Percentiles rank a stretch among this genome's conserved stretches.
Conservation (phyloP, 768 basidiomycete species). For the Collybia nuda region DNA sequence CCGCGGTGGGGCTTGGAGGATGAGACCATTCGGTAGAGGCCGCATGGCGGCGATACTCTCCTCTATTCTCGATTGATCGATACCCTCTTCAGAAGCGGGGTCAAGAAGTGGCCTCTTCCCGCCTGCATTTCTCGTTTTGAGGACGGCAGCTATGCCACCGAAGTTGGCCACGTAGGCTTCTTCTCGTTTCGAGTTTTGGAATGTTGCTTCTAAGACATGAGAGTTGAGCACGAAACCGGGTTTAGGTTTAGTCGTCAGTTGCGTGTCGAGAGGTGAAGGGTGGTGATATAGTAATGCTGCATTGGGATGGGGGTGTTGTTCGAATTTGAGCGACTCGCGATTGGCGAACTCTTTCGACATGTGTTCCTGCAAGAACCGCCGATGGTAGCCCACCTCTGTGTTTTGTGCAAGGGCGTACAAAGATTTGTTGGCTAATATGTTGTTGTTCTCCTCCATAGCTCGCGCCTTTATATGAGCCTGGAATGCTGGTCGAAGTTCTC, state of each 20-base stretch:
- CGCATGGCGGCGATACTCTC: constrained; percentile 31
- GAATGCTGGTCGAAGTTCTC: constrained; percentile 58
- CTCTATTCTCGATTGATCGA: constrained; percentile 15
- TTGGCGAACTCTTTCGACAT: constrained; percentile 19
- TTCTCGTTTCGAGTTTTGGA: neutral
- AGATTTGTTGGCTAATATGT: constrained; percentile 8
- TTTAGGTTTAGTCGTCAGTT: constrained; percentile 48
- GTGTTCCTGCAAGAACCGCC: constrained; percentile 38
- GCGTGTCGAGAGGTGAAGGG: constrained; percentile 52
- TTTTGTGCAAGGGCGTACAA: constrained; percentile 24
- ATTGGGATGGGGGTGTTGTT: constrained; percentile 61
- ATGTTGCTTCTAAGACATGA: neutral
- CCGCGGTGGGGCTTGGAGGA: neutral
- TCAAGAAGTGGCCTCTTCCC: constrained; percentile 24
- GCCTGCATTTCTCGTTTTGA: constrained; percentile 16
- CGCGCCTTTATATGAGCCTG: constrained; percentile 37
- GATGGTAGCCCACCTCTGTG: constrained; percentile 20
- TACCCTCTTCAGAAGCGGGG: constrained; percentile 25
- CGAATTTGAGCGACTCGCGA: constrained; percentile 37
- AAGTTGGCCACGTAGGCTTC: constrained; percentile 34
- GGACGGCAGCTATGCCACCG: constrained; percentile 38
- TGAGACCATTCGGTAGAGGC: constrained; percentile 14
- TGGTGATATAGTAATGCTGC: constrained; percentile 64
- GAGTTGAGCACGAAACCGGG: constrained; percentile 58
- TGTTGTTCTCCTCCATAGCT: constrained; percentile 4